Conservation (phyloP, 345 rosid genomes). For the Lenwebbia sp. region DNA sequence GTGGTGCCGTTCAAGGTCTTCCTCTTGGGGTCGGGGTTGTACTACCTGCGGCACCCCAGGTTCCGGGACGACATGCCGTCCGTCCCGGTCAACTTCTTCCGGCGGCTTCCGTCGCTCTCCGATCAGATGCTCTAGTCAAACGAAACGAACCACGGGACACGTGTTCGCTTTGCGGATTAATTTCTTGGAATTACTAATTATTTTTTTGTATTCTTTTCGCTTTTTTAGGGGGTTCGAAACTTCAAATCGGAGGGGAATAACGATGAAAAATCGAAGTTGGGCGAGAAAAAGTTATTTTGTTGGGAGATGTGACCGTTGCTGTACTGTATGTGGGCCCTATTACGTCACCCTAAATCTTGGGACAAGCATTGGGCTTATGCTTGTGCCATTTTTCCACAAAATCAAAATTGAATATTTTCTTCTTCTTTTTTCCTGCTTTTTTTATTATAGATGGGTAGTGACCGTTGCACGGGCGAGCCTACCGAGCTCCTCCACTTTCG, state of each 20-base stretch:
- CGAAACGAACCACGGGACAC: not conserved
- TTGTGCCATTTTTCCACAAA: not conserved
- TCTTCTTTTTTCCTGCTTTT: not conserved
- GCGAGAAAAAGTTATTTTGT: not conserved
- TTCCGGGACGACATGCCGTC: conserved; percentile 87
- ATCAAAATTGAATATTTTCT: not conserved
- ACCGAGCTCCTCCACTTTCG: not conserved
- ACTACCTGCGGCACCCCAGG: conserved; percentile 77
- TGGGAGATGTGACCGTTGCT: not conserved
- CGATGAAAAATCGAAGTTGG: not conserved
- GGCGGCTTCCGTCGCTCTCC: conserved; percentile 79
- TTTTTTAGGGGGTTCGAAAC: not conserved
- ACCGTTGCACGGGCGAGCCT: not conserved
- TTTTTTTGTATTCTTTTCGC: not conserved
- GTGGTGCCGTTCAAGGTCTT: conserved; percentile 60
- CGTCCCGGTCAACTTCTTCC: conserved; percentile 53
- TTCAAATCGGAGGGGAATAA: not conserved
- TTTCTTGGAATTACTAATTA: not conserved
- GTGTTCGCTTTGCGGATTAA: not conserved
- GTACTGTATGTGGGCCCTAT: not conserved
- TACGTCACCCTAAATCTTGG: not conserved
- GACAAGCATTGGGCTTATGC: not conserved
- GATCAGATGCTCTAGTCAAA: conserved; percentile 35
- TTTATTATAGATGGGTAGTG: not conserved
- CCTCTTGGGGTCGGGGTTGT: conserved; percentile 51